Evolutionary conservation across 805 yeast species (phyloP).

Genomic region (Candida stauntonica): DNA sequence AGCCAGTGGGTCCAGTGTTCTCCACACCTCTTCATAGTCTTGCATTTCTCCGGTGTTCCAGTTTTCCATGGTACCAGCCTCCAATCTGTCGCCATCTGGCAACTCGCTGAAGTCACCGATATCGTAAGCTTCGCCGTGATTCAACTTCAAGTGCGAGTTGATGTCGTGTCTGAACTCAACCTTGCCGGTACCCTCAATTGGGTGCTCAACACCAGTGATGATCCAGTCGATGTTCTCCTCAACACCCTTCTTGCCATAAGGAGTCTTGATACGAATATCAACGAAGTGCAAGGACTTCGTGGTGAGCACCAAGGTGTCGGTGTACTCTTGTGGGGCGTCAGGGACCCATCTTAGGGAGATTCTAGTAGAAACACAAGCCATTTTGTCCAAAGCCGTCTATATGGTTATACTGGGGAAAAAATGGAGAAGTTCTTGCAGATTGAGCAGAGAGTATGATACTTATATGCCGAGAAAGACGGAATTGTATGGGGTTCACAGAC

Average conservation of each 20-base stretch:
- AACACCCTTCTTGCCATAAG: conserved; percentile 5
- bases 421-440: too few relatives aligned
- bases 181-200: conserved; percentile 15
- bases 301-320: conserved; percentile 45
- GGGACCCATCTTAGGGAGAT: conserved; percentile 51
- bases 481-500: too few relatives aligned
- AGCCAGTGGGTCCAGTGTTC: conserved; percentile 39
- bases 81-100: conserved; percentile 40
- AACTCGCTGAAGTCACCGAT: conserved; percentile 40
- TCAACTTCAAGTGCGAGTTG: conserved; percentile 20
- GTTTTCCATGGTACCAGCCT: conserved; percentile 48
- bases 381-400: conserved; percentile 3
- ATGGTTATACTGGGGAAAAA: too few relatives aligned
- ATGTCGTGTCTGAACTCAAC: conserved; percentile 25
- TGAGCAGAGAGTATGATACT: too few relatives aligned
- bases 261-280: conserved; percentile 36
- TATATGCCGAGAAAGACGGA: too few relatives aligned
- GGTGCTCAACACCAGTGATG: conserved; percentile 30
- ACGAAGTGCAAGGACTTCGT: conserved; percentile 43
- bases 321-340: conserved; percentile 35
- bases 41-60: conserved; percentile 38
- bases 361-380: conserved; percentile 37
- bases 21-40: conserved; percentile 52
- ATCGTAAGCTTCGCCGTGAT: conserved; percentile 24
- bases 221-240: conserved; percentile 27